phyloP scores from a whole-genome alignment of 23 red algal species.

The Agarophyton chilense region DNA sequence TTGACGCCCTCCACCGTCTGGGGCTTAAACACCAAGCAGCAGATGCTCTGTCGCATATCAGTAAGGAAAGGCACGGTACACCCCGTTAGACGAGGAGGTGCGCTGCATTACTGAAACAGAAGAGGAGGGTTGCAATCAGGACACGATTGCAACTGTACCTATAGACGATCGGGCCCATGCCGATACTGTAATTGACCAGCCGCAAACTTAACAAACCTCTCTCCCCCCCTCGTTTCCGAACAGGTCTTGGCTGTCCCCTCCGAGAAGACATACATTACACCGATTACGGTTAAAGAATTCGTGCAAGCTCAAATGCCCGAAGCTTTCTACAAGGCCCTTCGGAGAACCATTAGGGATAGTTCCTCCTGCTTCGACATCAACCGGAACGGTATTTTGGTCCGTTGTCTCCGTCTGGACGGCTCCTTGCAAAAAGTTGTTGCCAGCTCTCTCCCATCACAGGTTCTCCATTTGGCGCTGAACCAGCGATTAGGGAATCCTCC shows the following conservation, averaged over 20 bases:
- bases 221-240: too few species aligned
- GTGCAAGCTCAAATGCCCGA: background rate
- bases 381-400: conserved; percentile 11
- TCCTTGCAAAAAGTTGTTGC: conserved; percentile 45
- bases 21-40: conserved; percentile 20
- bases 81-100: background rate
- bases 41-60: conserved; percentile 15
- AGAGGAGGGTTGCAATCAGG: too few species aligned
- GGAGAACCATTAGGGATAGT: background rate
- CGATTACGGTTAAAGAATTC: background rate
- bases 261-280: background rate
- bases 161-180: too few species aligned
- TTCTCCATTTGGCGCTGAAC: conserved; percentile 48
- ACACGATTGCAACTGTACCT: too few species aligned
- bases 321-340: background rate
- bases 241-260: too few species aligned
- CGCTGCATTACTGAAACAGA: too few species aligned
- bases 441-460: background rate
- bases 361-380: background rate
- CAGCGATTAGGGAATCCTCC: background rate
- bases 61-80: too few species aligned
- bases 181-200: too few species aligned
- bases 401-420: background rate
- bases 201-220: too few species aligned
- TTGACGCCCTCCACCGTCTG: background rate